These are phyloP conservation scores for Penicillium palitans DNA, from an alignment of 2,329 filamentous ascomycete genomes.

Conservation along the genomic window DNA sequence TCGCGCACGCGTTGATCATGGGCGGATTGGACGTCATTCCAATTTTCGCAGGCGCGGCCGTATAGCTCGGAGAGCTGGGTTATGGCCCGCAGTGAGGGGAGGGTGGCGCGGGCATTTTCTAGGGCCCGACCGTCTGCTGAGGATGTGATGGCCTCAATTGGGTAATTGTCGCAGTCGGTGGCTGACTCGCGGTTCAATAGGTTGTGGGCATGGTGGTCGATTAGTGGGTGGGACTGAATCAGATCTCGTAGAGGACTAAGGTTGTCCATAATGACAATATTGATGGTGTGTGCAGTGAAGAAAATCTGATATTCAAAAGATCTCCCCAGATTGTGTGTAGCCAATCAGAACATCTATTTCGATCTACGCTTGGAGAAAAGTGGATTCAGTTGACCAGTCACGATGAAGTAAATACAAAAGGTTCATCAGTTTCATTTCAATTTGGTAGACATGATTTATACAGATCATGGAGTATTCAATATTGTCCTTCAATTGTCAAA, in stretches of 20 bases:
- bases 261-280: slow-evolving; percentile 22
- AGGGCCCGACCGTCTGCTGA: slow-evolving; percentile 72
- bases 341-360: background rate
- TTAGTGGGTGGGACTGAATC: slow-evolving; percentile 44
- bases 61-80: slow-evolving; percentile 68
- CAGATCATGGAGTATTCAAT: slow-evolving; percentile 31
- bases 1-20: slow-evolving; percentile 50
- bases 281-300: background rate
- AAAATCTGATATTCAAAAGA: background rate
- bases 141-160: slow-evolving; percentile 65
- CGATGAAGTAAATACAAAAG: background rate
- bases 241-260: slow-evolving; percentile 37
- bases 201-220: slow-evolving; percentile 53
- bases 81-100: slow-evolving; percentile 70
- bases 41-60: slow-evolving; percentile 60
- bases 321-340: background rate
- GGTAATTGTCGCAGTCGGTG: slow-evolving; percentile 38
- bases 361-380: background rate
- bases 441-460: background rate
- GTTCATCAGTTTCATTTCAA: background rate
- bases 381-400: background rate
- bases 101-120: slow-evolving; percentile 58
- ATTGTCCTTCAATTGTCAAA: slow-evolving; percentile 59
- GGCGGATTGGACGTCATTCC: slow-evolving; percentile 56
- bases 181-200: slow-evolving; percentile 39